These are phyloP conservation scores for Hansenula lynferdii DNA, from an alignment of 1,139 yeast species.

Conservation along the genomic window DNA sequence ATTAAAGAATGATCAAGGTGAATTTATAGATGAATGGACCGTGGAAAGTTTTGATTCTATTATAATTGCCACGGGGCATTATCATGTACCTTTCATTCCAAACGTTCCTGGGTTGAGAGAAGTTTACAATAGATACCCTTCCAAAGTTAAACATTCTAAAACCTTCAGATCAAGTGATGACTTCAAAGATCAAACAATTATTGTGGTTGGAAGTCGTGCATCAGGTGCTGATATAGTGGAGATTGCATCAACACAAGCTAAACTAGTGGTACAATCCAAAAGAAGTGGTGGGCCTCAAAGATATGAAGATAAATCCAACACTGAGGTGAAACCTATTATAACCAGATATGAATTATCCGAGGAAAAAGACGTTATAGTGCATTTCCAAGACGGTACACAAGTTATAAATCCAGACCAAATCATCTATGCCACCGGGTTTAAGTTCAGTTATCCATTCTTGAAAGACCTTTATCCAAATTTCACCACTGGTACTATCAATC, in stretches of 20 bases:
- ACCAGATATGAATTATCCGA: conserved; percentile 11
- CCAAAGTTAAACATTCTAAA: conserved; percentile 35
- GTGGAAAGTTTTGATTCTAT: conserved; percentile 43
- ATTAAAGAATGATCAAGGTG: conserved; percentile 18
- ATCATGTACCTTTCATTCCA: conserved; percentile 47
- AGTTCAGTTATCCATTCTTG: conserved; percentile 39
- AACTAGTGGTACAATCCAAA: conserved; percentile 21
- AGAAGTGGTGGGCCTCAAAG: conserved; percentile 11
- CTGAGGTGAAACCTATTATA: conserved; percentile 17
- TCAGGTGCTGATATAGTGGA: conserved; percentile 38
- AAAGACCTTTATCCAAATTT: conserved; percentile 25
- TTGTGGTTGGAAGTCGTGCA: conserved; percentile 41
- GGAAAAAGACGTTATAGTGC: conserved; percentile 19
- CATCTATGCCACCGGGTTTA: conserved; percentile 42
- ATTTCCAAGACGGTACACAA: conserved; percentile 30
- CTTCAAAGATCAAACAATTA: conserved; percentile 29
- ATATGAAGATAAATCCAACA: conserved; percentile 4
- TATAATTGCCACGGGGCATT: conserved; percentile 51
- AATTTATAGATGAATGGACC: conserved; percentile 32
- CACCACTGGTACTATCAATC: conserved; percentile 26
- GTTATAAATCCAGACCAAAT: conserved; percentile 27
- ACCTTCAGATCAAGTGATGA: conserved; percentile 27
- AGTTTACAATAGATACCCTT: conserved; percentile 27
- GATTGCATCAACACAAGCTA: conserved; percentile 16
- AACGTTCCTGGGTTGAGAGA: conserved; percentile 35